Evolutionary conservation across 2,329 filamentous ascomycete genomes (phyloP).

Genomic region (Drechslerella coelobrocha): DNA sequence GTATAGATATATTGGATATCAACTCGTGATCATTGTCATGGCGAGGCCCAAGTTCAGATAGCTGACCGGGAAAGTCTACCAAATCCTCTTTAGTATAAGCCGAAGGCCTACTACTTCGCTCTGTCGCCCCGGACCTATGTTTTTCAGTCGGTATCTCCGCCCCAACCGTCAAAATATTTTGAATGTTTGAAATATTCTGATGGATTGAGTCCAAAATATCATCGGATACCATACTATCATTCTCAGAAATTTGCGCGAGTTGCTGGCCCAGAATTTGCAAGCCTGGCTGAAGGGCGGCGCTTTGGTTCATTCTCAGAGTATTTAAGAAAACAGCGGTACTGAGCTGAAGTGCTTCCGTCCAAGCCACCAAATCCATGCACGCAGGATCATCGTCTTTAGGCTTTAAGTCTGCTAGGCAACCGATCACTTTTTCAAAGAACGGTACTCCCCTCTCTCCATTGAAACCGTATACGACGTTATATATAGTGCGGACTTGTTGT

Average conservation of each 20-base stretch:
- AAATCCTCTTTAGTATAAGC: constrained; percentile 12
- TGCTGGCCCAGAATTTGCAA: constrained; percentile 17
- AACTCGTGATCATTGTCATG: constrained; percentile 55
- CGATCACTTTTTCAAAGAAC: constrained; percentile 50
- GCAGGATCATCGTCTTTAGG: constrained; percentile 13
- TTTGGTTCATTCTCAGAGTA: constrained; percentile 32
- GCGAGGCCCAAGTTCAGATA: constrained; percentile 53
- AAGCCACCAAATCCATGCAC: constrained; percentile 17
- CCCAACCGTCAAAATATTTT: constrained; percentile 26
- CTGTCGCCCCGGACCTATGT: background rate
- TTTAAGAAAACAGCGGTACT: constrained; percentile 24
- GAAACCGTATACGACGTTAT: constrained; percentile 55
- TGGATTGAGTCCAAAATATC: background rate
- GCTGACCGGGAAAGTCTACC: constrained; percentile 54
- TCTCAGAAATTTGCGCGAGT: constrained; percentile 1
- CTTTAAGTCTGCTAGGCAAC: constrained; percentile 13
- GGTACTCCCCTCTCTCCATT: constrained; percentile 52
- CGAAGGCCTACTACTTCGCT: background rate
- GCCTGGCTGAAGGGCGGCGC: constrained; percentile 20
- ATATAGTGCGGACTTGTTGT: constrained; percentile 55
- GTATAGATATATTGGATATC: constrained; percentile 56
- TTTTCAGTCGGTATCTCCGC: constrained; percentile 18
- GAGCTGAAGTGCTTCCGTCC: constrained; percentile 16
- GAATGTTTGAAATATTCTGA: constrained; percentile 18
- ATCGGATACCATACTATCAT: background rate